Percentiles rank a stretch among this genome's conserved stretches.
phyloP scores from a whole-genome alignment of 768 basidiomycete genomes.

The Collybiopsis luxurians region DNA sequence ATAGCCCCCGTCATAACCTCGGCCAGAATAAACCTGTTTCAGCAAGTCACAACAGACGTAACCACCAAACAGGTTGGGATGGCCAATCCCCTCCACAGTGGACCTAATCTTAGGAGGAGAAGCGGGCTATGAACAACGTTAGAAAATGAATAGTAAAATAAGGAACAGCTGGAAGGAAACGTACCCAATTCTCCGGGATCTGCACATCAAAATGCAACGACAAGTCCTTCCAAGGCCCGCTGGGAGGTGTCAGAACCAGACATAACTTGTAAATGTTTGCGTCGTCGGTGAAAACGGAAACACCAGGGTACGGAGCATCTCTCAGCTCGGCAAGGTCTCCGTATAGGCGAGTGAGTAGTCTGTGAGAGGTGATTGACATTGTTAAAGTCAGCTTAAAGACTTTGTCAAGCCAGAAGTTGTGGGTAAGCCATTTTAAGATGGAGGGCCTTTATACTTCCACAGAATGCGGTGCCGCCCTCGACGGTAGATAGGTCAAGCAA shows the following conservation, averaged over 20 bases:
- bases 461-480: too few species aligned
- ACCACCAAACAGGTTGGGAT: constrained; percentile 37
- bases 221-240: constrained; percentile 43
- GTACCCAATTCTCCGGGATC: constrained; percentile 38
- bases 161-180: too few species aligned
- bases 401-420: too few species aligned
- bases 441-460: too few species aligned
- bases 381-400: too few species aligned
- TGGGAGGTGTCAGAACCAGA: constrained; percentile 40
- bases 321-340: constrained; percentile 40
- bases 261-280: constrained; percentile 39
- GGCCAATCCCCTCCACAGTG: constrained; percentile 33
- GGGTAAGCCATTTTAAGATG: too few species aligned
- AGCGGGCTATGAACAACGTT: constrained; percentile 32
- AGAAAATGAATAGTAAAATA: too few species aligned
- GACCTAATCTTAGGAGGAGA: constrained; percentile 31
- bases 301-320: constrained; percentile 41
- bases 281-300: constrained; percentile 39
- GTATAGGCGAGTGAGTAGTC: constrained; percentile 30
- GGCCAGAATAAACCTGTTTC: constrained; percentile 22
- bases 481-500: too few species aligned
- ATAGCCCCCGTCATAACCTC: constrained; percentile 39
- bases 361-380: too few species aligned
- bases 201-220: constrained; percentile 38
- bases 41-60: constrained; percentile 45